Evolutionary conservation across 2,329 filamentous ascomycete genomes (phyloP).

Genomic region (Elsinoe necatrix): DNA sequence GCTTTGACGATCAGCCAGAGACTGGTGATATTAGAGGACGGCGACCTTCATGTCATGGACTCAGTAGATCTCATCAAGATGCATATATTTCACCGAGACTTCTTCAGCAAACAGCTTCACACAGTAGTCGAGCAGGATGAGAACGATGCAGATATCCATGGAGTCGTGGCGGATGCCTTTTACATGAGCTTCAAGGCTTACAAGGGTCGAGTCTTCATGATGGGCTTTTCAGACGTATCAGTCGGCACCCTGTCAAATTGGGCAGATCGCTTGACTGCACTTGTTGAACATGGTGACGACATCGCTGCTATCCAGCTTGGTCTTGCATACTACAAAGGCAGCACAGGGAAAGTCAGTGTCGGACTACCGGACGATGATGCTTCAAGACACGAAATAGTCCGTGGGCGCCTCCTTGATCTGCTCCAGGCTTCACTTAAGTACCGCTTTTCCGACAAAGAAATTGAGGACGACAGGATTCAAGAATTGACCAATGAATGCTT

Average conservation of each 20-base stretch:
- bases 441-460: slow-evolving; percentile 60
- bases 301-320: slow-evolving; percentile 84
- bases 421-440: slow-evolving; percentile 87
- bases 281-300: slow-evolving; percentile 97
- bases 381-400: slow-evolving; percentile 70
- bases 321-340: slow-evolving; percentile 83
- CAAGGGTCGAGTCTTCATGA: slow-evolving; percentile 82
- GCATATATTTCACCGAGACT: slow-evolving; percentile 82
- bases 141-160: slow-evolving; percentile 80
- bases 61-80: slow-evolving; percentile 86
- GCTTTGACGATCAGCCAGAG: slow-evolving; percentile 92
- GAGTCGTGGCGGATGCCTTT: slow-evolving; percentile 92
- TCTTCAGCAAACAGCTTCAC: slow-evolving; percentile 83
- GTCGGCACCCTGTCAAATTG: slow-evolving; percentile 92
- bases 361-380: slow-evolving; percentile 77
- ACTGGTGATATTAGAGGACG: slow-evolving; percentile 84
- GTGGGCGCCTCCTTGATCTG: slow-evolving; percentile 84
- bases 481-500: slow-evolving; percentile 67
- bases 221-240: slow-evolving; percentile 89
- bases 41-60: slow-evolving; percentile 81
- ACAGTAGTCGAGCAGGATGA: slow-evolving; percentile 79
- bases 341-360: slow-evolving; percentile 88
- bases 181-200: slow-evolving; percentile 97
- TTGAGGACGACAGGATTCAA: slow-evolving; percentile 52
- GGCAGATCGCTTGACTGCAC: slow-evolving; percentile 83